A percentile compares a stretch with the other conserved stretches of the same genome.
Evolutionary conservation across 2,329 filamentous ascomycete species (phyloP).

Genomic region (Emergomyces africanus): DNA sequence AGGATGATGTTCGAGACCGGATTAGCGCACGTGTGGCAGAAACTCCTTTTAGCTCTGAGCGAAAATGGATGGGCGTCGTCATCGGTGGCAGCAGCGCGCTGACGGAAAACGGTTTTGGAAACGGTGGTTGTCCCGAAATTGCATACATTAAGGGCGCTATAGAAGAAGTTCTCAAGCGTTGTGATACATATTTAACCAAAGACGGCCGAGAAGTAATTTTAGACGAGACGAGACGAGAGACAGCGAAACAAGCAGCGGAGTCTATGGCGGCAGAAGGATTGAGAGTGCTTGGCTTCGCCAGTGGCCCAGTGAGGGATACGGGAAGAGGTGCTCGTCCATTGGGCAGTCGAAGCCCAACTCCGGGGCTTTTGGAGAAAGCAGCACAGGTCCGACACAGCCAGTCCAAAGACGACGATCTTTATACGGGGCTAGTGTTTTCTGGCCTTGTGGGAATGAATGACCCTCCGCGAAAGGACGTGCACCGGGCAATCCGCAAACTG

Average conservation of each 20-base stretch:
- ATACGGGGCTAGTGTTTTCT: conserved; percentile 74
- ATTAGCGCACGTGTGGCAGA: conserved; percentile 73
- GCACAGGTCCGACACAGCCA: conserved; percentile 16
- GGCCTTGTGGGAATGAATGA: conserved; percentile 96
- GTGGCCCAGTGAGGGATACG: conserved; percentile 51
- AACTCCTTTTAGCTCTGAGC: conserved; percentile 89
- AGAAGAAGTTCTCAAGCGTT: conserved; percentile 72
- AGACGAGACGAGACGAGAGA: conserved; percentile 60
- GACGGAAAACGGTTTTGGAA: conserved; percentile 34
- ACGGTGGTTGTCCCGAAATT: conserved; percentile 52
- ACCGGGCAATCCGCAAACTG: conserved; percentile 72
- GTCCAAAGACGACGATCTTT: conserved; percentile 55
- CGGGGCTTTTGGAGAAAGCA: conserved; percentile 13
- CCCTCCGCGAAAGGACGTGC: conserved; percentile 80
- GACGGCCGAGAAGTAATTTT: conserved; percentile 79
- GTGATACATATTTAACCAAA: conserved; percentile 77
- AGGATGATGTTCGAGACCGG: conserved; percentile 79
- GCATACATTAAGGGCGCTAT: conserved; percentile 94
- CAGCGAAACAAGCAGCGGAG: conserved; percentile 68
- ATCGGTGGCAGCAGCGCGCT: conserved; percentile 44
- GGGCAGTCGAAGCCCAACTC: conserved; percentile 42
- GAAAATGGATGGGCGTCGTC: conserved; percentile 98
- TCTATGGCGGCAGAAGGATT: conserved; percentile 80
- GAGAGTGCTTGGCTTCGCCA: conserved; percentile 85
- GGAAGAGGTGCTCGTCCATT: conserved; percentile 32